phyloP scores from a whole-genome alignment of 306 rosid genomes.

The Argentina anserina region DNA sequence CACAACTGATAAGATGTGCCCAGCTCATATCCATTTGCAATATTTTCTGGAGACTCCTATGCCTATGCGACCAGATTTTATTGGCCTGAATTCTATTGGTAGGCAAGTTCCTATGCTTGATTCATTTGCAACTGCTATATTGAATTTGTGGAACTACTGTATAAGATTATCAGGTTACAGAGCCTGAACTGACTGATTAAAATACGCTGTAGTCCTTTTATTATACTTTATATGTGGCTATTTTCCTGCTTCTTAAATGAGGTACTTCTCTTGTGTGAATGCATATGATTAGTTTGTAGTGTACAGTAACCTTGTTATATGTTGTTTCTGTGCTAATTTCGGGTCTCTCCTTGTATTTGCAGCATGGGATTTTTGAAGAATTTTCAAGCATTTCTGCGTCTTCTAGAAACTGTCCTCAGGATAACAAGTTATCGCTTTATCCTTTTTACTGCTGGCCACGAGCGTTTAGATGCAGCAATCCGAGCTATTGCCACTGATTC shows the following conservation, averaged over 20 bases:
- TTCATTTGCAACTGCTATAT: conserved; percentile 18
- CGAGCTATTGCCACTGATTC: conserved; percentile 35
- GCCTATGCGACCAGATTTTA: conserved; percentile 46
- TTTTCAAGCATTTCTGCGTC: conserved; percentile 50
- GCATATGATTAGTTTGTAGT: neutral
- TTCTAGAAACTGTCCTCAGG: conserved; percentile 51
- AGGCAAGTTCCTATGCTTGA: conserved; percentile 41
- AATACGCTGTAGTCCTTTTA: neutral
- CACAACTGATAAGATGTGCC: conserved; percentile 41
- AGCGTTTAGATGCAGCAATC: conserved; percentile 54
- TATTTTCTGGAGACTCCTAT: conserved; percentile 33
- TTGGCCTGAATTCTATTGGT: conserved; percentile 77
- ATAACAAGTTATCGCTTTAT: conserved; percentile 56
- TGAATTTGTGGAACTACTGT: neutral
- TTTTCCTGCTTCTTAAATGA: neutral
- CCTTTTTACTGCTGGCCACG: conserved; percentile 70
- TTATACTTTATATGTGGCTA: neutral
- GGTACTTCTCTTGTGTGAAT: neutral
- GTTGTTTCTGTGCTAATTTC: conserved; percentile 7
- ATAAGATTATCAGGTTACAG: neutral
- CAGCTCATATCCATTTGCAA: conserved; percentile 53
- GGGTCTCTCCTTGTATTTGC: conserved; percentile 30
- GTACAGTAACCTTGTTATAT: neutral
- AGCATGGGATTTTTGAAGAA: conserved; percentile 79
- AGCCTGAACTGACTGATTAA: conserved; percentile 1